phyloP scores from a whole-genome alignment of 768 basidiomycete species.

The Tylopilus subfusipes region DNA sequence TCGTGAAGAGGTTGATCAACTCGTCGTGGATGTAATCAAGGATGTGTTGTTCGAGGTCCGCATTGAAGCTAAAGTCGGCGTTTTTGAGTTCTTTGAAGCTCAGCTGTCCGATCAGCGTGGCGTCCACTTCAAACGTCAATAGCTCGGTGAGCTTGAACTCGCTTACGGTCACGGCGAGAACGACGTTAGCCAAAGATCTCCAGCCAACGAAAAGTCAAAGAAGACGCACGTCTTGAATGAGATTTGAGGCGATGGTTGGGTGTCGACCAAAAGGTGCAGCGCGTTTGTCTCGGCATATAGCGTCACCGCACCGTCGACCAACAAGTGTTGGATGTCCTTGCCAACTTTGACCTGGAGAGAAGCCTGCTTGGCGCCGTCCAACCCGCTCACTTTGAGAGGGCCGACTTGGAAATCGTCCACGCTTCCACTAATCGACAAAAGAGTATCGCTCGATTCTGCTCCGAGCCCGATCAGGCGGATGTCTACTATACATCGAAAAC shows the following conservation, averaged over 20 bases:
- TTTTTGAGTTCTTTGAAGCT: conserved; percentile 5
- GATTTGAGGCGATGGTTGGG: conserved; percentile 1
- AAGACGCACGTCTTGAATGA: conserved; percentile 6
- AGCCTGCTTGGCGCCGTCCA: background rate
- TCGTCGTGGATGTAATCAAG: conserved; percentile 8
- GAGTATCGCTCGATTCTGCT: background rate
- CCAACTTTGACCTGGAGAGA: conserved; percentile 1
- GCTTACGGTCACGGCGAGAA: background rate
- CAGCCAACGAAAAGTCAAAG: background rate
- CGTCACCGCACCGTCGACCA: conserved; percentile 3
- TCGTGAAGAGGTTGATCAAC: background rate
- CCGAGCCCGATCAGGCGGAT: background rate
- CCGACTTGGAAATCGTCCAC: conserved; percentile 4
- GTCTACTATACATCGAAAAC: background rate
- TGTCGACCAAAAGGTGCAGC: conserved; percentile 1
- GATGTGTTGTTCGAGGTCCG: conserved; percentile 6
- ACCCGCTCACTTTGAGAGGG: conserved; percentile 2
- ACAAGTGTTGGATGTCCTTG: conserved; percentile 2
- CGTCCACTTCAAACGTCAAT: conserved; percentile 2
- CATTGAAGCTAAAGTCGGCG: conserved; percentile 2
- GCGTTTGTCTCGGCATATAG: background rate
- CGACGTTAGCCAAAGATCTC: background rate
- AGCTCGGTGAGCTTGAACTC: conserved; percentile 5
- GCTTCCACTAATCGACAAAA: background rate
- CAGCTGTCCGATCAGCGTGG: conserved; percentile 4